Evolutionary conservation across 2,329 filamentous ascomycete species (phyloP).

Genomic region (Cladosporium sp.): DNA sequence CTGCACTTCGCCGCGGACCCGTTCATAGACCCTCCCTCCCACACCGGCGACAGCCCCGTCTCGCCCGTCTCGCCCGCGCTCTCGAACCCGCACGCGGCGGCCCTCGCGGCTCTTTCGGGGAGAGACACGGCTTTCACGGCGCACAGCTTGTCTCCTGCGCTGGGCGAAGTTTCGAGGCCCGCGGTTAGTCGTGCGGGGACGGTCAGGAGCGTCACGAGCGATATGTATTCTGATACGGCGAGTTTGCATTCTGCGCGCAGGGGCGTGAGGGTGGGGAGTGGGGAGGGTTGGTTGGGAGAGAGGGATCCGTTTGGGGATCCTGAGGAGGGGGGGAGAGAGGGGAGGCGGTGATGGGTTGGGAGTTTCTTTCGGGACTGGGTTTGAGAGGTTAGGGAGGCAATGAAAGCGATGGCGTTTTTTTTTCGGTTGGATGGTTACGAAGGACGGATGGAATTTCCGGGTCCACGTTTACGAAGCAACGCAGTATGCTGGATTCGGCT

Average conservation of each 20-base stretch:
- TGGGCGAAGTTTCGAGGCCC: background rate
- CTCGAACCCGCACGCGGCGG: background rate
- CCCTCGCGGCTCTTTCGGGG: constrained; percentile 1
- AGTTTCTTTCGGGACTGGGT: no score
- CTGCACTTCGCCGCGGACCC: background rate
- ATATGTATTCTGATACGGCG: constrained; percentile 23
- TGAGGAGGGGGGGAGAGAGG: background rate
- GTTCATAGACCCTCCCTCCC: background rate
- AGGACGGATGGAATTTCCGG: no score
- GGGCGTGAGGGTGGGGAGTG: constrained; percentile 13
- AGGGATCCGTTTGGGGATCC: constrained; percentile 6
- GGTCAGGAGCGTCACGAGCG: constrained; percentile 21
- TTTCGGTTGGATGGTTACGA: no score
- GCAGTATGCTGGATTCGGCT: no score
- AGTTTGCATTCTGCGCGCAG: constrained; percentile 20
- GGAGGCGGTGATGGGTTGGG: no score
- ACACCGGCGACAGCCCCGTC: background rate
- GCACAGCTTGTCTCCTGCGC: background rate
- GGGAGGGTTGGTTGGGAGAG: background rate
- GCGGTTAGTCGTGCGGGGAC: constrained; percentile 10
- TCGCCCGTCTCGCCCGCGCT: background rate
- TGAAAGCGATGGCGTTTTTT: no score
- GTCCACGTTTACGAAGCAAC: no score
- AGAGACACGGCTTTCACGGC: constrained; percentile 6
- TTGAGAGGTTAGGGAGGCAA: no score